Evolutionary conservation across 495 filamentous ascomycete species (phyloP).

Genomic region (Penicillium canescens): DNA sequence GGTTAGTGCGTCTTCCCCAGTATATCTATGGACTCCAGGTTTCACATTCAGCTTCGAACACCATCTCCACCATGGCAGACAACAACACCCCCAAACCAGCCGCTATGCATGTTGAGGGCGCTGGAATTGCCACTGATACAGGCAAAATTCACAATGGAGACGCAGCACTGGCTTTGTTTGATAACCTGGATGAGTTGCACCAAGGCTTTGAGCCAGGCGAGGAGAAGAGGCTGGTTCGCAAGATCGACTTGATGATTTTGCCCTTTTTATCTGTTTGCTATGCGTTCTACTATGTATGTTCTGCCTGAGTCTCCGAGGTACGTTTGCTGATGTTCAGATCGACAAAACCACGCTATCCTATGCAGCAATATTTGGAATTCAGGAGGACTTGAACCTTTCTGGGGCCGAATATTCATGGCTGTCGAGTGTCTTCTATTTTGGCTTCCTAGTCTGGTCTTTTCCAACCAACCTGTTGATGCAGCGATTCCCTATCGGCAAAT

Average conservation of each 20-base stretch:
- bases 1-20: not conserved
- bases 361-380: slow-evolving; percentile 57
- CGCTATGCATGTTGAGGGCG: slow-evolving; percentile 13
- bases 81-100: slow-evolving; percentile 7
- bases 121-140: slow-evolving; percentile 8
- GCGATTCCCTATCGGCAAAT: slow-evolving; percentile 48
- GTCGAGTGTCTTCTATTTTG: slow-evolving; percentile 57
- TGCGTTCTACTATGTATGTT: slow-evolving; percentile 52
- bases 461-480: slow-evolving; percentile 54
- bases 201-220: slow-evolving; percentile 40
- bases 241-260: slow-evolving; percentile 44
- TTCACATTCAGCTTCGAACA: too few species aligned
- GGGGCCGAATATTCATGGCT: slow-evolving; percentile 56
- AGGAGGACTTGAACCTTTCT: slow-evolving; percentile 41
- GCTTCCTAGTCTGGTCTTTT: slow-evolving; percentile 47
- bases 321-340: slow-evolving; percentile 36
- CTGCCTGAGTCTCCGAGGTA: not conserved
- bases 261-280: slow-evolving; percentile 50
- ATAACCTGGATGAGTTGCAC: slow-evolving; percentile 24
- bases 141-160: slow-evolving; percentile 33
- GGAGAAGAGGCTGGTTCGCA: slow-evolving; percentile 43
- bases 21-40: too few species aligned
- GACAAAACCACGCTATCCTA: slow-evolving; percentile 59
- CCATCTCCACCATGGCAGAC: not conserved
- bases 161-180: slow-evolving; percentile 33